Evolutionary conservation across 495 filamentous ascomycete species (phyloP).

Genomic region (Hypomontagnella submonticulosa): DNA sequence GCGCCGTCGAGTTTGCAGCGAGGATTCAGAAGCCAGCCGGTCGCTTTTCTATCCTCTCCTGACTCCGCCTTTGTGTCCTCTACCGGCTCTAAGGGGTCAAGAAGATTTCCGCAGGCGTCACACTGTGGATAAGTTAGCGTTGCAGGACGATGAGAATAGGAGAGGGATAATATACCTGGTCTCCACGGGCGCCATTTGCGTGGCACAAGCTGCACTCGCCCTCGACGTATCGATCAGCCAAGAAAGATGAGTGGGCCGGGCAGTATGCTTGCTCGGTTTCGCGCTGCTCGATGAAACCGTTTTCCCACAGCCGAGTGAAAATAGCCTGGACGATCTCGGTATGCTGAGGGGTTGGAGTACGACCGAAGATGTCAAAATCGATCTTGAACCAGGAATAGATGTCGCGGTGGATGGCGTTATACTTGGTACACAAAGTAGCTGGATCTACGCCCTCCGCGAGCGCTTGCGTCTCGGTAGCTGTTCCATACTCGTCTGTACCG

Average conservation of each 20-base stretch:
- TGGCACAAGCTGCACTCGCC: constrained; percentile 85
- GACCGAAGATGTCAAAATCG: constrained; percentile 53
- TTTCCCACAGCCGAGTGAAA: constrained; percentile 78
- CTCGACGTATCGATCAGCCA: constrained; percentile 94
- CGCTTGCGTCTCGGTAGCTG: constrained; percentile 54
- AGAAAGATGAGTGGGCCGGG: constrained; percentile 81
- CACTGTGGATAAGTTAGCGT: constrained; percentile 64
- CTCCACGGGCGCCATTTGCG: constrained; percentile 79
- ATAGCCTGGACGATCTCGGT: constrained; percentile 88
- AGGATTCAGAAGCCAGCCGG: constrained; percentile 59
- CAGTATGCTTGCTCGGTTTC: constrained; percentile 85
- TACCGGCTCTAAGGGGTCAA: constrained; percentile 73
- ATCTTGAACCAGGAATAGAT: constrained; percentile 54
- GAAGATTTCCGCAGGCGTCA: constrained; percentile 81
- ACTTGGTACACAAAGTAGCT: constrained; percentile 52
- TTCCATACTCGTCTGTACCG: constrained; percentile 61
- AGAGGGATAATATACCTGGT: constrained; percentile 54
- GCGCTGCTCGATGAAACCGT: constrained; percentile 85
- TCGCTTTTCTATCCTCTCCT: constrained; percentile 38
- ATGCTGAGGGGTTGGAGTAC: constrained; percentile 73
- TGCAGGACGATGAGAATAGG: constrained; percentile 71
- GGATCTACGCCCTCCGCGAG: constrained; percentile 51
- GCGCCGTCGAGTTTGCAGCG: constrained; percentile 86
- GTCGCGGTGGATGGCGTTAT: constrained; percentile 50
- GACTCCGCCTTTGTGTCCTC: constrained; percentile 37